Conservation (phyloP, 176 grass and related monocot species). For the Guadua angustifolia region DNA sequence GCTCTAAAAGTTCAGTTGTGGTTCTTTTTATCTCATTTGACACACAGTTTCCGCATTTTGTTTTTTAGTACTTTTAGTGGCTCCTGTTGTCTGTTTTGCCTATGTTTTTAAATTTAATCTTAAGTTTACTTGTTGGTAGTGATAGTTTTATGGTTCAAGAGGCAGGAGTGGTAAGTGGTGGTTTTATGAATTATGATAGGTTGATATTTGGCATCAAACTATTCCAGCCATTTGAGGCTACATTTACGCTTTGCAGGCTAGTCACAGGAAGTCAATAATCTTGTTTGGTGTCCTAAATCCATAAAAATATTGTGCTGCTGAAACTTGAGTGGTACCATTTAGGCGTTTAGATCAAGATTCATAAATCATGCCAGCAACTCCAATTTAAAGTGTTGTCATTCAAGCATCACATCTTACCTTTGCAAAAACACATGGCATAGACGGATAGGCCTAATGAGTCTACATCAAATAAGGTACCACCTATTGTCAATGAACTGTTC, state of each 20-base stretch:
- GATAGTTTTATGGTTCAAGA: background rate
- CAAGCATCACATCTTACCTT: background rate
- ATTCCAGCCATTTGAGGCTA: background rate
- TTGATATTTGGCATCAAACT: background rate
- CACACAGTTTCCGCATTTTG: background rate
- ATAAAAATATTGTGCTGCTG: background rate
- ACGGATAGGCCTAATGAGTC: background rate
- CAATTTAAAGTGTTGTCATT: background rate
- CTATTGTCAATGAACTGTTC: background rate
- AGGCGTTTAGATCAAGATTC: background rate
- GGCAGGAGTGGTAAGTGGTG: background rate
- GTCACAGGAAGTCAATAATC: background rate
- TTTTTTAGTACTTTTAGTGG: background rate
- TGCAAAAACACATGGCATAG: background rate
- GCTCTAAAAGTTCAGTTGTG: background rate
- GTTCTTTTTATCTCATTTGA: background rate
- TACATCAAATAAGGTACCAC: background rate
- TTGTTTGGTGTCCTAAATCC: background rate
- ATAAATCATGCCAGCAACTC: background rate
- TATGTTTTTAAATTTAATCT: background rate
- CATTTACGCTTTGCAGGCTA: background rate
- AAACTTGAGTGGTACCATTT: background rate
- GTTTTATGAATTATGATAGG: background rate
- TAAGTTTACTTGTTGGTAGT: background rate
- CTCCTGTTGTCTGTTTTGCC: background rate